A percentile compares a stretch with the other conserved stretches of the same genome.
Conservation (phyloP, 371 early-diverging fungal species). For the Mucor velutinosus region DNA sequence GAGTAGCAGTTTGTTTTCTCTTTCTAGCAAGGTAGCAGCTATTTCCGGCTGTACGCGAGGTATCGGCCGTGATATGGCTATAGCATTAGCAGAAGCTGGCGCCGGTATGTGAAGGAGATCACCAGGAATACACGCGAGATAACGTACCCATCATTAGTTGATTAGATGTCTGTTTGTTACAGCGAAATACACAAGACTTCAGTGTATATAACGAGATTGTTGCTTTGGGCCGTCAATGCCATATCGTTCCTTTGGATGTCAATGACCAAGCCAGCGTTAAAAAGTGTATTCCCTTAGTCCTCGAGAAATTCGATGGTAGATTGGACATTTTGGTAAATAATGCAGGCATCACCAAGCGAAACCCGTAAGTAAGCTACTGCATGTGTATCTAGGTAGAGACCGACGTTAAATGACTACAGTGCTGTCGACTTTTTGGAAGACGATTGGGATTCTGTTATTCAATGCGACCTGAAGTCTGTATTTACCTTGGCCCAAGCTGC, state of each 20-base stretch:
- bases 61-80: conserved; percentile 33
- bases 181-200: conserved; percentile 25
- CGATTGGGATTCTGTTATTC: conserved; percentile 36
- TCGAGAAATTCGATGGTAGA: conserved; percentile 19
- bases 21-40: conserved; percentile 31
- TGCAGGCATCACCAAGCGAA: conserved; percentile 17
- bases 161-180: conserved; percentile 32
- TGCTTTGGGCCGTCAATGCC: conserved; percentile 28
- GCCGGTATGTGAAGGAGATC: conserved; percentile 24
- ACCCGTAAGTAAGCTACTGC: conserved; percentile 14
- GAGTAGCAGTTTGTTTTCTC: conserved; percentile 26
- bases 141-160: not conserved
- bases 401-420: not conserved
- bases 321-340: conserved; percentile 36
- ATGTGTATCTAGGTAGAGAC: not conserved
- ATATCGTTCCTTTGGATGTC: conserved; percentile 29
- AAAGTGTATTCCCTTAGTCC: conserved; percentile 19
- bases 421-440: conserved; percentile 35
- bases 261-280: conserved; percentile 18
- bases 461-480: conserved; percentile 37
- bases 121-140: not conserved
- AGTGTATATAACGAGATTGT: conserved; percentile 25
- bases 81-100: conserved; percentile 38
- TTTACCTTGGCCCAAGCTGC: conserved; percentile 34
- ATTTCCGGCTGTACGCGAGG: conserved; percentile 36